Conservation (phyloP, 305 asterid species). For the Solanum hybrid region DNA sequence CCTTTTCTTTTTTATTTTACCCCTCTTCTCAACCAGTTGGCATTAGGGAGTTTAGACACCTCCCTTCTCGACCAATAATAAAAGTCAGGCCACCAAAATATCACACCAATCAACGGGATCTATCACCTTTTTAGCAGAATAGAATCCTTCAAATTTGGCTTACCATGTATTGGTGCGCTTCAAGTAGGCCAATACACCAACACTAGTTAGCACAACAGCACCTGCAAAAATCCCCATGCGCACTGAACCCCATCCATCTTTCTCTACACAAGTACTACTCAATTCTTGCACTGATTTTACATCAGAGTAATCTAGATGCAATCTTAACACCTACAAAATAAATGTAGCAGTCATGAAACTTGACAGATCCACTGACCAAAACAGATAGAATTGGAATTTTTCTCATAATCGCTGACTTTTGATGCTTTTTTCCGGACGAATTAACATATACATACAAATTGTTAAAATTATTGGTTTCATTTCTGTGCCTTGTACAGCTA, state of each 20-base stretch:
- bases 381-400: neutral
- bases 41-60: neutral
- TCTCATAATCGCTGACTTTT: neutral
- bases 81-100: neutral
- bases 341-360: neutral
- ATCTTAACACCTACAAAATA: constrained; percentile 54
- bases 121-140: neutral
- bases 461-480: neutral
- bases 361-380: neutral
- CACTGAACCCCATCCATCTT: constrained; percentile 19
- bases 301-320: constrained; percentile 46
- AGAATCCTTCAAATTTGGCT: neutral
- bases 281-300: constrained; percentile 10
- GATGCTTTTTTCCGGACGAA: neutral
- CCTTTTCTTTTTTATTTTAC: neutral
- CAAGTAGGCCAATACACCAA: constrained; percentile 53
- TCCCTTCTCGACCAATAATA: neutral
- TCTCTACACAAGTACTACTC: constrained; percentile 18
- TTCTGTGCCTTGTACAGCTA: neutral
- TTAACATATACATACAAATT: neutral
- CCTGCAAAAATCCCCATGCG: constrained; percentile 54
- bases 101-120: neutral
- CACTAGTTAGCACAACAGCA: constrained; percentile 51
- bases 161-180: constrained; percentile 50
- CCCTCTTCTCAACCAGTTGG: neutral